phyloP scores from a whole-genome alignment of 179 eudicot genomes.

The Pouteria campechiana region DNA sequence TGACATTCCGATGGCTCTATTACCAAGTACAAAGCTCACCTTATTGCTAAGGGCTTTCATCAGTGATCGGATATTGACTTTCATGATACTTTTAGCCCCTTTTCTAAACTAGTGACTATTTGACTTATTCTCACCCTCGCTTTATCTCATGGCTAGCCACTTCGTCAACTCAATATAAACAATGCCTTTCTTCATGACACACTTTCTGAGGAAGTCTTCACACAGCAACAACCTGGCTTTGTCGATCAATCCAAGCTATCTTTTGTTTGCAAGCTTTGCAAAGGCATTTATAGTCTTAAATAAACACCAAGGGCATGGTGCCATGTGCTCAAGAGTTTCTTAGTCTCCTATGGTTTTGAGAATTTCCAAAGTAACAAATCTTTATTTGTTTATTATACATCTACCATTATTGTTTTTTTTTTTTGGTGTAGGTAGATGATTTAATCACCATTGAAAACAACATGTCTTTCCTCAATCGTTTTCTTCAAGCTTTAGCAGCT shows the following conservation, averaged over 20 bases:
- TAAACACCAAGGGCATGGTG: constrained; percentile 1
- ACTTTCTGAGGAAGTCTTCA: background rate
- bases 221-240: background rate
- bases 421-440: constrained; percentile 3
- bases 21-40: background rate
- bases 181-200: background rate
- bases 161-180: background rate
- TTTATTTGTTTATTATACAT: background rate
- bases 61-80: background rate
- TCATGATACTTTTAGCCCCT: constrained; percentile 2
- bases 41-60: constrained; percentile 1
- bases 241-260: background rate
- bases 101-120: background rate
- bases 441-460: background rate
- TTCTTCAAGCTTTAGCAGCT: too few relatives aligned
- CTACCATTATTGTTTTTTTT: too few relatives aligned
- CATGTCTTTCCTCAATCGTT: background rate
- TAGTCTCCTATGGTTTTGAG: background rate
- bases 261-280: background rate
- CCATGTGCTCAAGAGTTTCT: background rate
- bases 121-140: background rate
- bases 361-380: background rate
- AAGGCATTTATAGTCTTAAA: background rate
- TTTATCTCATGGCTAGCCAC: background rate
- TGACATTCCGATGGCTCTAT: background rate